A percentile compares a stretch with the other conserved stretches of the same genome.
Evolutionary conservation across 306 rosid genomes (phyloP).

Genomic region (Rubus parviflorus): DNA sequence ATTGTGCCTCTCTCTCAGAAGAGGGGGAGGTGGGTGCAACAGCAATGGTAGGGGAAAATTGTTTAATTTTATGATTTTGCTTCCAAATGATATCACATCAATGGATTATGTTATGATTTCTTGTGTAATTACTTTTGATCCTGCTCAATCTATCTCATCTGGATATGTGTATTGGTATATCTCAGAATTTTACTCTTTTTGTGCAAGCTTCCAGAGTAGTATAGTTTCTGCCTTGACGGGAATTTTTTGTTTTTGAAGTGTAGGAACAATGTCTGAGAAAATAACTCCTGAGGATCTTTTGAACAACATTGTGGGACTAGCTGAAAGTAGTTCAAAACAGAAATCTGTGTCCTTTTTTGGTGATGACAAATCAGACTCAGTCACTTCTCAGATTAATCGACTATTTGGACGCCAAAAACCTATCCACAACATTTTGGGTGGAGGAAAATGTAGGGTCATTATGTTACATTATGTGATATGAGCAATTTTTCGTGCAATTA

Average conservation of each 20-base stretch:
- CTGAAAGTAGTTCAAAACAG: slow-evolving; percentile 44
- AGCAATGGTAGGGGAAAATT: background rate
- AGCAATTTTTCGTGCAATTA: slow-evolving; percentile 5
- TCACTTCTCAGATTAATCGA: slow-evolving; percentile 52
- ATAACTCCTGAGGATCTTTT: slow-evolving; percentile 51
- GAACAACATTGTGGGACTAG: slow-evolving; percentile 50
- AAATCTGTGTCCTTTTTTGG: slow-evolving; percentile 52
- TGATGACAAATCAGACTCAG: slow-evolving; percentile 53
- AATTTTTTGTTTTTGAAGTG: slow-evolving; percentile 25
- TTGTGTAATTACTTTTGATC: background rate
- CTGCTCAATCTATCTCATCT: background rate
- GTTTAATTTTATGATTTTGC: too few relatives aligned
- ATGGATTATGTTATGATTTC: background rate
- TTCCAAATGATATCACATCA: background rate
- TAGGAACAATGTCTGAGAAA: slow-evolving; percentile 70
- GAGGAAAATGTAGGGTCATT: slow-evolving; percentile 72
- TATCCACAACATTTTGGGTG: slow-evolving; percentile 76
- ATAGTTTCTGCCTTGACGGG: slow-evolving; percentile 1
- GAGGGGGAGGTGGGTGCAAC: too few relatives aligned
- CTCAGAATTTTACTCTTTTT: background rate
- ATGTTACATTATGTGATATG: background rate
- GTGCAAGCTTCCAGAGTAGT: slow-evolving; percentile 15
- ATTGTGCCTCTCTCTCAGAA: too few relatives aligned
- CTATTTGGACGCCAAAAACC: slow-evolving; percentile 88
- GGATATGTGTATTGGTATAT: background rate